These are phyloP conservation scores for Sugiyamaella japonica DNA, from an alignment of 1,139 yeast genomes.

Conservation along the genomic window DNA sequence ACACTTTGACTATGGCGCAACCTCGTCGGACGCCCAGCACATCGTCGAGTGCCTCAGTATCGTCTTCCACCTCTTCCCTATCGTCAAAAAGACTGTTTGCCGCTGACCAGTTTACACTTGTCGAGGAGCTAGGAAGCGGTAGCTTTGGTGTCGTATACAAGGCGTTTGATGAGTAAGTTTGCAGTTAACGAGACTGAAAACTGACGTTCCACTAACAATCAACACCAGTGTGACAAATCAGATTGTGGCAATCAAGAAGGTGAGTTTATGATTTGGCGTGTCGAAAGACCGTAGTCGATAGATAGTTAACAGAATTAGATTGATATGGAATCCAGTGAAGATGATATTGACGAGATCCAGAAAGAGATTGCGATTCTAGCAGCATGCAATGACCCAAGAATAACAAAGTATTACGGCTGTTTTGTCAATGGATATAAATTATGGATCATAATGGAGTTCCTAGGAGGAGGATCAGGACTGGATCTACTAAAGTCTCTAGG, in stretches of 20 bases:
- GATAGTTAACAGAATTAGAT: conserved; percentile 42
- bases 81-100: conserved; percentile 36
- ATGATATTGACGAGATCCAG: conserved; percentile 76
- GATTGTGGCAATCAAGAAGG: conserved; percentile 24
- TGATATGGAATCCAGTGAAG: conserved; percentile 74
- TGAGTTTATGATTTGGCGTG: neutral
- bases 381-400: conserved; percentile 67
- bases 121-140: conserved; percentile 82
- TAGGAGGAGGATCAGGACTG: conserved; percentile 80
- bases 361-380: conserved; percentile 75
- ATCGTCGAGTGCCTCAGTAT: conserved; percentile 16
- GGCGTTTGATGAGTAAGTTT: conserved; percentile 52
- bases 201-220: neutral
- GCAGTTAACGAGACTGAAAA: neutral
- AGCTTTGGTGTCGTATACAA: conserved; percentile 86
- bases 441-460: conserved; percentile 78
- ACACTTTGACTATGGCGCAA: neutral
- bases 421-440: conserved; percentile 75
- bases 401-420: conserved; percentile 77
- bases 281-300: conserved; percentile 25
- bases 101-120: conserved; percentile 57
- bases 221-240: conserved; percentile 20
- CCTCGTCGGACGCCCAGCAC: conserved; percentile 6
- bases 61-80: conserved; percentile 15
- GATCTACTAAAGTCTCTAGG: conserved; percentile 56